Evolutionary conservation across 495 filamentous ascomycete genomes (phyloP).

Genomic region (Evansstolkia leycettana): DNA sequence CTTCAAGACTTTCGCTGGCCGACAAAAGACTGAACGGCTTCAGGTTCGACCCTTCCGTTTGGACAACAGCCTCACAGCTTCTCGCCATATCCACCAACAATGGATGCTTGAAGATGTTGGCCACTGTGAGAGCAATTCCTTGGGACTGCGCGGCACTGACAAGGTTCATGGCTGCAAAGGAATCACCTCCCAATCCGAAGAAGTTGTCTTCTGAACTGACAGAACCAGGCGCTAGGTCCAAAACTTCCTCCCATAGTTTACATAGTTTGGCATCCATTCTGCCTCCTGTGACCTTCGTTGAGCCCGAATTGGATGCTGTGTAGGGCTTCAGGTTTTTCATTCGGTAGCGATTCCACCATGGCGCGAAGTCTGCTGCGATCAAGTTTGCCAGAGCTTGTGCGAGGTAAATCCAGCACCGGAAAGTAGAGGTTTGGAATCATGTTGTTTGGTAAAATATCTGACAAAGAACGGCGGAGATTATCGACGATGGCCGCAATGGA

Average conservation of each 20-base stretch:
- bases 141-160: slow-evolving; percentile 33
- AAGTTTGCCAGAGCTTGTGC: slow-evolving; percentile 45
- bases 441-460: slow-evolving; percentile 30
- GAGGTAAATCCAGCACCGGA: slow-evolving; percentile 42
- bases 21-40: slow-evolving; percentile 36
- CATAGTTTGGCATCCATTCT: slow-evolving; percentile 21
- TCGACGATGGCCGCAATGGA: slow-evolving; percentile 18
- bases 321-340: slow-evolving; percentile 29
- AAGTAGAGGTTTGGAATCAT: slow-evolving; percentile 56
- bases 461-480: slow-evolving; percentile 20
- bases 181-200: slow-evolving; percentile 43
- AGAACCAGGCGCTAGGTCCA: slow-evolving; percentile 23
- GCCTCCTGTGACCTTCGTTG: slow-evolving; percentile 13
- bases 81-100: slow-evolving; percentile 35
- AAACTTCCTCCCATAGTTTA: slow-evolving; percentile 23
- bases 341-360: slow-evolving; percentile 25
- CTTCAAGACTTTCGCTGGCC: slow-evolving; percentile 4
- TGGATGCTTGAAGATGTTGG: slow-evolving; percentile 36
- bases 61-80: slow-evolving; percentile 9
- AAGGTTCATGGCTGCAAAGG: slow-evolving; percentile 43
- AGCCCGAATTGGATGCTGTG: slow-evolving; percentile 19
- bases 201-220: slow-evolving; percentile 36
- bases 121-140: slow-evolving; percentile 34
- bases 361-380: slow-evolving; percentile 45
- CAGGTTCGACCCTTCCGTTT: slow-evolving; percentile 4